Conservation (phyloP, 2,329 filamentous ascomycete genomes). For the Daldinia eschscholtzii region DNA sequence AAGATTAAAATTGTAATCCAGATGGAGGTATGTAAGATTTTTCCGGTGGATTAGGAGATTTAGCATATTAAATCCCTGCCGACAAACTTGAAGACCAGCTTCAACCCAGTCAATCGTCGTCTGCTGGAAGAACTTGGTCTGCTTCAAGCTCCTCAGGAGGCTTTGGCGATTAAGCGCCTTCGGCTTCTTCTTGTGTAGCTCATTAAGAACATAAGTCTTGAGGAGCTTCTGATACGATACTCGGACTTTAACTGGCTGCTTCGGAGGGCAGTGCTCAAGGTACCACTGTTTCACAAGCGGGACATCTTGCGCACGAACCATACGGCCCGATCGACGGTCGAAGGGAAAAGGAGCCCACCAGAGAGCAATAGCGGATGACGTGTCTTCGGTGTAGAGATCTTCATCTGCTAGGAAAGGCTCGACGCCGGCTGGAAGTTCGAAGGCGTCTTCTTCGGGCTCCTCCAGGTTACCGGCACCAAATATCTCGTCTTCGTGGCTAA, state of each 20-base stretch:
- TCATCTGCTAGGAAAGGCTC: constrained; percentile 93
- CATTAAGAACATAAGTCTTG: constrained; percentile 96
- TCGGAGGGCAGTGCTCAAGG: constrained; percentile 89
- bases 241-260: constrained; percentile 93
- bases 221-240: constrained; percentile 98
- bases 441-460: constrained; percentile 82
- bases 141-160: constrained; percentile 87
- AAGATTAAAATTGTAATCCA: constrained; percentile 99
- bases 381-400: constrained; percentile 89
- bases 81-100: constrained; percentile 96
- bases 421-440: constrained; percentile 81
- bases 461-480: constrained; percentile 85
- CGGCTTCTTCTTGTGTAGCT: constrained; percentile 93
- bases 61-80: constrained; percentile 99
- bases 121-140: constrained; percentile 99
- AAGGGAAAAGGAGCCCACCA: constrained; percentile 99
- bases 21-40: constrained; percentile 96
- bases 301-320: constrained; percentile 97
- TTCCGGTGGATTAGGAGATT: constrained; percentile 98
- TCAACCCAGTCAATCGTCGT: constrained; percentile 99
- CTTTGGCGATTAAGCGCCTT: constrained; percentile 97
- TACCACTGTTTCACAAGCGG: constrained; percentile 99
- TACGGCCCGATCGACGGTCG: constrained; percentile 90
- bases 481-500: constrained; percentile 93
- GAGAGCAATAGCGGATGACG: constrained; percentile 88